Evolutionary conservation across 768 basidiomycete species (phyloP).

Genomic region (Agaricus sinodeliciosus): DNA sequence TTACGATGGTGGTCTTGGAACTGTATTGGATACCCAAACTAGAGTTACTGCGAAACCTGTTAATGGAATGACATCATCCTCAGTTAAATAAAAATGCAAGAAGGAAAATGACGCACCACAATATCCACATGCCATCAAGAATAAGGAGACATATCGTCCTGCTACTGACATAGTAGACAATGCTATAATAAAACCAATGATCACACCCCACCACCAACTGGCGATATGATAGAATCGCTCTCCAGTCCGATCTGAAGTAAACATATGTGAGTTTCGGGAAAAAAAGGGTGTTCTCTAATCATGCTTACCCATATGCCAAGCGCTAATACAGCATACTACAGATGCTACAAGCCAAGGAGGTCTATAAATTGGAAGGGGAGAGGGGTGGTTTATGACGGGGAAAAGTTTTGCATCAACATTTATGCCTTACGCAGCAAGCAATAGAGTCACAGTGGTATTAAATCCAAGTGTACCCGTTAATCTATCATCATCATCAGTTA

Average conservation of each 20-base stretch:
- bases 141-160: slow-evolving; percentile 51
- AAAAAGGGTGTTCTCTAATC: no score
- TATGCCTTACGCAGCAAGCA: slow-evolving; percentile 44
- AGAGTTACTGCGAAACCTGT: slow-evolving; percentile 34
- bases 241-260: slow-evolving; percentile 37
- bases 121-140: slow-evolving; percentile 49
- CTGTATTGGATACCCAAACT: slow-evolving; percentile 53
- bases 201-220: slow-evolving; percentile 48
- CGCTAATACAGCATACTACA: slow-evolving; percentile 37
- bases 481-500: slow-evolving; percentile 18
- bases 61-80: slow-evolving; percentile 16
- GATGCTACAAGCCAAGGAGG: slow-evolving; percentile 56
- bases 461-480: slow-evolving; percentile 53
- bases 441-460: slow-evolving; percentile 43
- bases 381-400: not conserved
- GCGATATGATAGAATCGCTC: slow-evolving; percentile 55
- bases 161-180: slow-evolving; percentile 39
- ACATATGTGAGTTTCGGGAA: not conserved
- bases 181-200: slow-evolving; percentile 51
- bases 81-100: not conserved
- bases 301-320: slow-evolving; percentile 39
- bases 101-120: not conserved
- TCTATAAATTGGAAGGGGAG: slow-evolving; percentile 26
- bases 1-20: slow-evolving; percentile 46
- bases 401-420: not conserved